Evolutionary conservation across 2,329 filamentous ascomycete species (phyloP).

Genomic region (Pseudogymnoascus sp.): DNA sequence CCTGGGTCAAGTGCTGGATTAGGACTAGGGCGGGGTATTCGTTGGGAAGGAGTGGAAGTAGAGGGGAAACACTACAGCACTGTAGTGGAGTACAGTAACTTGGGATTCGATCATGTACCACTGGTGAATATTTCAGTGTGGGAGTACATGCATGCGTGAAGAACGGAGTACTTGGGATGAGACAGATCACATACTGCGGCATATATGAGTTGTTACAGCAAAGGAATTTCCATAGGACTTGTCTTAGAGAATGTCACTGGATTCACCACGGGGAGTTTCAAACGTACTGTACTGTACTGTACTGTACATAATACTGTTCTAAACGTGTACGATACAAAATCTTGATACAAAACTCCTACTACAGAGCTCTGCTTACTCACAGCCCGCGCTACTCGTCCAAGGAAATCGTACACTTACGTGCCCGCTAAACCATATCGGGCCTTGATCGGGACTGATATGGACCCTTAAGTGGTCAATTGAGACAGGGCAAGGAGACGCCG

Average conservation of each 20-base stretch:
- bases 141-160: neutral
- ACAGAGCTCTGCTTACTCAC: neutral
- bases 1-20: neutral
- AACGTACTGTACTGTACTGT: neutral
- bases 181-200: neutral
- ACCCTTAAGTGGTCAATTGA: neutral
- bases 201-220: neutral
- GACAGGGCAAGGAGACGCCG: constrained; percentile 3
- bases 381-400: neutral
- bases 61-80: neutral
- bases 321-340: neutral
- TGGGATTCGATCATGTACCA: neutral
- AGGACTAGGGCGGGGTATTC: neutral
- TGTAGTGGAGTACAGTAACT: neutral
- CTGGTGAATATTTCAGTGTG: neutral
- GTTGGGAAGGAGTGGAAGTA: neutral
- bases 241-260: neutral
- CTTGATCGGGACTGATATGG: neutral
- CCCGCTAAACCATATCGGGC: neutral
- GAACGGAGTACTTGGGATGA: neutral
- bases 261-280: neutral
- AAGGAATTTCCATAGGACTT: neutral
- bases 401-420: constrained; percentile 1
- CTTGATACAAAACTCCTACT: neutral
- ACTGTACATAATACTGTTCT: neutral